These are phyloP conservation scores for Primulina tabacum DNA, from an alignment of 257 asterid genomes.

Conservation along the genomic window DNA sequence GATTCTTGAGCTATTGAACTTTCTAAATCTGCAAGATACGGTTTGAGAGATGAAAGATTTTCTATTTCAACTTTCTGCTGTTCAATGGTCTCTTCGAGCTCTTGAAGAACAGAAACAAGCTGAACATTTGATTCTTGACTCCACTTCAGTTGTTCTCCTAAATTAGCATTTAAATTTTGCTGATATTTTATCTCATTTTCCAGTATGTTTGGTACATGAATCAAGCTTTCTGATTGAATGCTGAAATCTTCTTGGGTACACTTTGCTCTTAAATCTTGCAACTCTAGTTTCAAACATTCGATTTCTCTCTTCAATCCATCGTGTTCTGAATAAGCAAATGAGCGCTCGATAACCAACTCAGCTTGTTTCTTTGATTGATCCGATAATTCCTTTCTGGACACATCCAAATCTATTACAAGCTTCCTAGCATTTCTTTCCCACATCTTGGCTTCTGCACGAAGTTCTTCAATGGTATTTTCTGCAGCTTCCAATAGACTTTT, in stretches of 20 bases:
- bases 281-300: slow-evolving; percentile 39
- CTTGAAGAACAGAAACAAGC: slow-evolving; percentile 83
- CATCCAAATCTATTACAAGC: slow-evolving; percentile 69
- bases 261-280: slow-evolving; percentile 33
- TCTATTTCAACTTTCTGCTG: slow-evolving; percentile 73
- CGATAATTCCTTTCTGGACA: slow-evolving; percentile 51
- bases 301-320: slow-evolving; percentile 57
- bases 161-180: slow-evolving; percentile 49
- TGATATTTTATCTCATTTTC: slow-evolving; percentile 69
- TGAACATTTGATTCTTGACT: slow-evolving; percentile 86
- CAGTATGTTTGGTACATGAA: slow-evolving; percentile 49
- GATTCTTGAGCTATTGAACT: slow-evolving; percentile 42
- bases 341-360: slow-evolving; percentile 60
- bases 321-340: slow-evolving; percentile 54
- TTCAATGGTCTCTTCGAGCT: slow-evolving; percentile 72
- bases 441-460: slow-evolving; percentile 86
- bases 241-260: slow-evolving; percentile 29
- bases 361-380: slow-evolving; percentile 66
- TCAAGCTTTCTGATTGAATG: slow-evolving; percentile 36
- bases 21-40: slow-evolving; percentile 25
- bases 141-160: slow-evolving; percentile 58
- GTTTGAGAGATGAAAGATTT: slow-evolving; percentile 44
- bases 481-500: slow-evolving; percentile 61
- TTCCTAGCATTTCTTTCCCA: slow-evolving; percentile 96
- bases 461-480: slow-evolving; percentile 67